Conservation (phyloP, 1,284 basidiomycete species). For the Leucoagaricus sp. region DNA sequence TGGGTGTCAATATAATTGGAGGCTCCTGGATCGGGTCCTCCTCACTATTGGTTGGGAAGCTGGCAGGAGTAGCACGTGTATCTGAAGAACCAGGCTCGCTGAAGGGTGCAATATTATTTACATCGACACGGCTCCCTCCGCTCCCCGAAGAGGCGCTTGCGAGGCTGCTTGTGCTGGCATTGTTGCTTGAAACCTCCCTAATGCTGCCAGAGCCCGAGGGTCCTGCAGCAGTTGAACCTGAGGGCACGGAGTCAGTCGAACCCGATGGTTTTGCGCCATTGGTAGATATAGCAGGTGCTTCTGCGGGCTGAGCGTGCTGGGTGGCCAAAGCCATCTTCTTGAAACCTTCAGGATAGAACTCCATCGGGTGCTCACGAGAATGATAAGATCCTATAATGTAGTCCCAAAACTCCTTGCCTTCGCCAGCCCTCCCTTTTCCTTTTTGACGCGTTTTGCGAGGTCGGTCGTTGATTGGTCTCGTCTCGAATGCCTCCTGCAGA, state of each 20-base stretch:
- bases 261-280: neutral
- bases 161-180: slow-evolving; percentile 13
- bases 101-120: slow-evolving; percentile 9
- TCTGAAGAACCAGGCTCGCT: slow-evolving; percentile 1
- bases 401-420: slow-evolving; percentile 29
- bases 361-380: slow-evolving; percentile 62
- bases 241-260: neutral
- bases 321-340: slow-evolving; percentile 63
- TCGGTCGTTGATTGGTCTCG: slow-evolving; percentile 33
- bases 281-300: neutral
- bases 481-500: slow-evolving; percentile 54
- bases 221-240: neutral
- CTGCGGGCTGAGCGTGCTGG: neutral
- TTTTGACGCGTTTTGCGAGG: slow-evolving; percentile 8
- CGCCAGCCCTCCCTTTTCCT: neutral
- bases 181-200: neutral
- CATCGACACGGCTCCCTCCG: neutral
- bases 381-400: slow-evolving; percentile 64
- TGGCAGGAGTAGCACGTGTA: neutral
- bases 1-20: slow-evolving; percentile 55
- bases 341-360: slow-evolving; percentile 71
- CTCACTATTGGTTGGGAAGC: neutral
- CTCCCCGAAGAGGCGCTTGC: neutral
- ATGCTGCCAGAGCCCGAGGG: neutral
- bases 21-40: slow-evolving; percentile 12